Percentiles rank a stretch among this genome's conserved stretches.
phyloP scores from a whole-genome alignment of 306 rosid genomes.

The Luffa aegyptiaca region DNA sequence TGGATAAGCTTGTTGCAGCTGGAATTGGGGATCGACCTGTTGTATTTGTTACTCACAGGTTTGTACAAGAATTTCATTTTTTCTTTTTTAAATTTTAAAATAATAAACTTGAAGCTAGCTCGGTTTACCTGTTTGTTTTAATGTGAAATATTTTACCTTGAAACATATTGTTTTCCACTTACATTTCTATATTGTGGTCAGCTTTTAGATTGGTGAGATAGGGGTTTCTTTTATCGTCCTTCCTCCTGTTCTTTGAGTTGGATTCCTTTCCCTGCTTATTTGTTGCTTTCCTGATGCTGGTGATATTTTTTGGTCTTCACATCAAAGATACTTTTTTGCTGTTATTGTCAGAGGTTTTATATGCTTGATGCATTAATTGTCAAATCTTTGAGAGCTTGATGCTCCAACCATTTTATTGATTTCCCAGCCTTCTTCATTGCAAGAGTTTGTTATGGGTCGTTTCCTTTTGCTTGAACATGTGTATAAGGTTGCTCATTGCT shows the following conservation, averaged over 20 bases:
- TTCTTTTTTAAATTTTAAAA: neutral
- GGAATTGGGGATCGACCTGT: slow-evolving; percentile 92
- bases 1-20: slow-evolving; percentile 85
- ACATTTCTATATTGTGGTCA: neutral
- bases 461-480: neutral
- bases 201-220: neutral
- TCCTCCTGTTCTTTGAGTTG: neutral
- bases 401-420: neutral
- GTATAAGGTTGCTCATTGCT: neutral
- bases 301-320: neutral
- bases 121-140: neutral
- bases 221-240: neutral
- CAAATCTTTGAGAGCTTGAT: neutral
- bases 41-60: slow-evolving; percentile 92
- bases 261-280: neutral
- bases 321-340: neutral
- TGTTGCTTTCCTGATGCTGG: neutral
- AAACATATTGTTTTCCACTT: neutral
- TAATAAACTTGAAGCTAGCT: neutral
- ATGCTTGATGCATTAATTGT: neutral
- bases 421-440: neutral
- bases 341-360: neutral
- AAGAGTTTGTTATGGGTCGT: neutral
- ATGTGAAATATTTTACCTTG: neutral
- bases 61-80: slow-evolving; percentile 15